A percentile compares a stretch with the other conserved stretches of the same genome.
Conservation (phyloP, 106 monocot species). For the Posidonia australis region DNA sequence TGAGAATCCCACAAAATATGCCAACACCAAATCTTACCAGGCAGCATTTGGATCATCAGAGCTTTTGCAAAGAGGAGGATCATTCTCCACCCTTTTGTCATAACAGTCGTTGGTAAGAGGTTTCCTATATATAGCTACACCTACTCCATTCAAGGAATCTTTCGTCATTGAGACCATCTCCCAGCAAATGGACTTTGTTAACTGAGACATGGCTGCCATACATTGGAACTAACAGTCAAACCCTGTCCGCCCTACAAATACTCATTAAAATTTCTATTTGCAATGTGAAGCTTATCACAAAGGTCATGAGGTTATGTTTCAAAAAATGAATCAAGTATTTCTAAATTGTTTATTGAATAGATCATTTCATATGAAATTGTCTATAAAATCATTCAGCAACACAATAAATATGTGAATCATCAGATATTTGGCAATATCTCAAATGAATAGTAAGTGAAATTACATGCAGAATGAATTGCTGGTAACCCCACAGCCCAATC, state of each 20-base stretch:
- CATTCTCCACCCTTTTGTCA: conserved; percentile 37
- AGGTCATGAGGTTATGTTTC: background rate
- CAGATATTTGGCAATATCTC: too few species aligned
- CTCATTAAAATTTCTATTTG: background rate
- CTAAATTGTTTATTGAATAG: too few species aligned
- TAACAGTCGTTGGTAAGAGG: conserved; percentile 66
- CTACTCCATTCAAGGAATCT: conserved; percentile 50
- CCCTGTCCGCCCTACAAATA: background rate
- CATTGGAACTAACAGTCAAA: background rate
- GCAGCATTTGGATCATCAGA: conserved; percentile 85
- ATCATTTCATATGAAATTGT: too few species aligned
- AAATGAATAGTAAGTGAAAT: too few species aligned
- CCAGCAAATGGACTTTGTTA: conserved; percentile 90
- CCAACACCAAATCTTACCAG: conserved; percentile 40
- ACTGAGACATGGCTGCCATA: conserved; percentile 54
- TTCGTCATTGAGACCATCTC: conserved; percentile 53
- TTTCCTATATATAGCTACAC: conserved; percentile 67
- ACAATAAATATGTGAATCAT: too few species aligned
- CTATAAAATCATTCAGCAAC: too few species aligned
- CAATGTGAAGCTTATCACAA: too few species aligned
- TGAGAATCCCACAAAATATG: background rate
- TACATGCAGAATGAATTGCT: too few species aligned
- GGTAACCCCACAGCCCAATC: too few species aligned
- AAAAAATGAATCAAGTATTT: background rate
- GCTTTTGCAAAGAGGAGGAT: conserved; percentile 62